These are phyloP conservation scores for Diddensiella transvaalensis DNA, from an alignment of 805 yeast genomes.

Conservation along the genomic window DNA sequence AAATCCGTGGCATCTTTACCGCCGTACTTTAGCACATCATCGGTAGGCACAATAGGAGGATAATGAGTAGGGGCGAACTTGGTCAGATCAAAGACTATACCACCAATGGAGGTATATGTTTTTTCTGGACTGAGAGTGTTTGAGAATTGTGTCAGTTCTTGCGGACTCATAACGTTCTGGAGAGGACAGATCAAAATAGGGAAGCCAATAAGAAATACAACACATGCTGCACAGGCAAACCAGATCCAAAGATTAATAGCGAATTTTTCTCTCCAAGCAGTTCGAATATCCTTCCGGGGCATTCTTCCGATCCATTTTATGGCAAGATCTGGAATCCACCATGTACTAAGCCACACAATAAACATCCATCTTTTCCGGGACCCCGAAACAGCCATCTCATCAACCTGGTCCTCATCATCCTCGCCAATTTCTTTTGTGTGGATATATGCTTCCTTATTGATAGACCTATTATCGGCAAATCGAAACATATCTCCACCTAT, in stretches of 20 bases:
- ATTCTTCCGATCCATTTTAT: constrained; percentile 32
- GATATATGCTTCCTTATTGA: constrained; percentile 27
- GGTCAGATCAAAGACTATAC: constrained; percentile 39
- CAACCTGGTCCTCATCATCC: constrained; percentile 32
- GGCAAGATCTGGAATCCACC: constrained; percentile 39
- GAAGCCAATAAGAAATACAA: constrained; percentile 36
- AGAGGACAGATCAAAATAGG: constrained; percentile 40
- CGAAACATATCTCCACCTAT: constrained; percentile 37
- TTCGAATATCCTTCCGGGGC: constrained; percentile 35
- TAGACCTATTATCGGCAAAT: constrained; percentile 24
- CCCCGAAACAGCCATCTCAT: constrained; percentile 29
- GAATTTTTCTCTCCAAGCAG: constrained; percentile 43
- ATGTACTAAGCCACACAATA: constrained; percentile 37
- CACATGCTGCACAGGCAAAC: constrained; percentile 35
- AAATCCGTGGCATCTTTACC: constrained; percentile 35
- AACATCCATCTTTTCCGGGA: constrained; percentile 37
- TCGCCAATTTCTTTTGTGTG: constrained; percentile 31
- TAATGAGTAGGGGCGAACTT: constrained; percentile 38
- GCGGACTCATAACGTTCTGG: constrained; percentile 35
- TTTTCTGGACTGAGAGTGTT: constrained; percentile 30
- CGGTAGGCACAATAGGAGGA: constrained; percentile 36
- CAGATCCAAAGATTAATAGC: constrained; percentile 42
- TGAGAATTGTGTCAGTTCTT: constrained; percentile 34
- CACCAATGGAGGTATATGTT: constrained; percentile 36
- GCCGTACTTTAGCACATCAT: constrained; percentile 36